phyloP scores from a whole-genome alignment of 2,329 filamentous ascomycete species.

The Colletotrichum euphorbiae region DNA sequence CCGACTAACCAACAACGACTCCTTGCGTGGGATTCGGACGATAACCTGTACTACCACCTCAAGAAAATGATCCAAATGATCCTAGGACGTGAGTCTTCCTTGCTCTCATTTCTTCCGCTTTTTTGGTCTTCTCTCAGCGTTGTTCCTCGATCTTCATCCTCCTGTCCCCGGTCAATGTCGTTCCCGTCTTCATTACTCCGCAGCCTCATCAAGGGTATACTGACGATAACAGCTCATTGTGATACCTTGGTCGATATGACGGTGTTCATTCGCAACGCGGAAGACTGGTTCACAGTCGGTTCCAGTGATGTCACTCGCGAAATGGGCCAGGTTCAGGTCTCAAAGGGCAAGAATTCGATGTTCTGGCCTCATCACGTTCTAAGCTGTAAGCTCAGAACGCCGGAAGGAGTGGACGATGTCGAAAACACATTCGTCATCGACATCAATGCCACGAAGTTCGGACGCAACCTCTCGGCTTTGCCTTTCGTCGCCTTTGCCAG shows the following conservation, averaged over 20 bases:
- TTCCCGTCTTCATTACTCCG: no score
- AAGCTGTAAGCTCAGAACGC: slow-evolving; percentile 18
- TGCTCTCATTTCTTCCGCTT: no score
- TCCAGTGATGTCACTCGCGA: slow-evolving; percentile 18
- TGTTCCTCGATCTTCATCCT: no score
- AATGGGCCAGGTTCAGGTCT: not conserved
- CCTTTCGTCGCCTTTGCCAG: no score
- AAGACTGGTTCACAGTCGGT: not conserved
- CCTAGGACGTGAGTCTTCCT: slow-evolving; percentile 17
- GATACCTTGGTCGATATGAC: slow-evolving; percentile 30
- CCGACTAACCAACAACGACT: not conserved
- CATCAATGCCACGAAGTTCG: no score
- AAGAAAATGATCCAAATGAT: slow-evolving; percentile 22
- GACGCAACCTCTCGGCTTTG: no score
- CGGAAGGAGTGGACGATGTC: slow-evolving; percentile 24
- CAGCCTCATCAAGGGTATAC: not conserved
- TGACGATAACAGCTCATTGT: slow-evolving; percentile 17
- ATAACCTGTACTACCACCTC: slow-evolving; percentile 36
- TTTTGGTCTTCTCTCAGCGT: no score
- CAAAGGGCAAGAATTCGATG: slow-evolving; percentile 38
- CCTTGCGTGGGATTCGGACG: slow-evolving; percentile 29
- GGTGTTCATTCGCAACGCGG: slow-evolving; percentile 37
- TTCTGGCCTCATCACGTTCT: slow-evolving; percentile 40
- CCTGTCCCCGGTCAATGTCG: no score
- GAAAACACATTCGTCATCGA: slow-evolving; percentile 4